A percentile compares a stretch with the other conserved stretches of the same genome.
These are phyloP conservation scores for Suhomyces guaymorum DNA, from an alignment of 1,139 yeast species.

Conservation along the genomic window DNA sequence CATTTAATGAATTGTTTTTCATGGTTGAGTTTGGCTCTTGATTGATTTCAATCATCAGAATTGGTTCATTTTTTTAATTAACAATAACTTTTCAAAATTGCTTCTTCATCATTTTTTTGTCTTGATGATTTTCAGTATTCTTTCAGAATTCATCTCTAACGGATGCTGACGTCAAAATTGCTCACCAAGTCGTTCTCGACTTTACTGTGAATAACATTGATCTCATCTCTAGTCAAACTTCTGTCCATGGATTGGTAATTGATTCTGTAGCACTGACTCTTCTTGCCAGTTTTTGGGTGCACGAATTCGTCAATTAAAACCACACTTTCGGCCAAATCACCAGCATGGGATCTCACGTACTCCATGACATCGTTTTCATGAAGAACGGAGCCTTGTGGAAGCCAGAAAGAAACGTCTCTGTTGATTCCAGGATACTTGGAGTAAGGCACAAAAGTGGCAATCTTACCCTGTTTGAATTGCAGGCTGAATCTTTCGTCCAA, in stretches of 20 bases:
- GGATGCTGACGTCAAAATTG: constrained; percentile 59
- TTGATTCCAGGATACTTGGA: constrained; percentile 87
- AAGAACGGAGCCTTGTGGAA: constrained; percentile 49
- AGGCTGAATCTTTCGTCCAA: constrained; percentile 70
- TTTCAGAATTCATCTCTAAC: constrained; percentile 39
- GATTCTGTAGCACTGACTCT: constrained; percentile 83
- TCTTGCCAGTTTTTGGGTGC: constrained; percentile 78
- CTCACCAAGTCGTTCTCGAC: constrained; percentile 58
- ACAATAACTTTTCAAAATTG: no score
- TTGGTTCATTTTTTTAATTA: no score
- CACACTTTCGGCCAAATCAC: constrained; percentile 88
- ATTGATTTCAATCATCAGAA: no score
- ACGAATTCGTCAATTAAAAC: constrained; percentile 74
- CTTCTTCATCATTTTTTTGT: no score
- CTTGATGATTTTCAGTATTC: neutral
- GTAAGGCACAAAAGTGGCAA: constrained; percentile 79
- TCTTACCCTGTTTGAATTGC: constrained; percentile 68
- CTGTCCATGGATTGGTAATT: constrained; percentile 96
- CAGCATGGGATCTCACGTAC: constrained; percentile 78
- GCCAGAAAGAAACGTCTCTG: constrained; percentile 93
- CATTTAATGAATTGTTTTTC: no score
- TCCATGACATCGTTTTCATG: constrained; percentile 96
- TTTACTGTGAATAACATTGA: constrained; percentile 65
- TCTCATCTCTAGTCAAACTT: constrained; percentile 77
- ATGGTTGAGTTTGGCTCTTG: no score